phyloP scores from a whole-genome alignment of 2,329 filamentous ascomycete genomes.

The Podosphaera xanthii region DNA sequence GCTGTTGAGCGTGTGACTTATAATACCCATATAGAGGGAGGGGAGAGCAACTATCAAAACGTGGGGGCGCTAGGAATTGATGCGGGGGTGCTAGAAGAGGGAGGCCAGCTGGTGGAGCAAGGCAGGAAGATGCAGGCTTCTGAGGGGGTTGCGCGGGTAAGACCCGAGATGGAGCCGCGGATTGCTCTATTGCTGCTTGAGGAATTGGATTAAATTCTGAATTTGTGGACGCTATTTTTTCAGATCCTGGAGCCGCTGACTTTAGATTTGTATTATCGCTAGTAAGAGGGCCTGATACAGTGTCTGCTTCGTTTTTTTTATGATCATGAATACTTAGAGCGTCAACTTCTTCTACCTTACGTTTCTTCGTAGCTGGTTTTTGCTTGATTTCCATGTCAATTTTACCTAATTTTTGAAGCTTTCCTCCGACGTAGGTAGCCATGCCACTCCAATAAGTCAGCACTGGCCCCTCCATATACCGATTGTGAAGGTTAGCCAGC shows the following conservation, averaged over 20 bases:
- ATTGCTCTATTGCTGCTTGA: background rate
- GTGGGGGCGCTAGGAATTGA: slow-evolving; percentile 4
- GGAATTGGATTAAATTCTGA: background rate
- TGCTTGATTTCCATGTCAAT: slow-evolving; percentile 36
- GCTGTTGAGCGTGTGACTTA: slow-evolving; percentile 2
- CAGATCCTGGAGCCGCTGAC: background rate
- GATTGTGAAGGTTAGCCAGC: slow-evolving; percentile 68
- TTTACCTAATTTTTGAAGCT: slow-evolving; percentile 47
- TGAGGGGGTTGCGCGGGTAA: no score
- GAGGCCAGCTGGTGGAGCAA: slow-evolving; percentile 9
- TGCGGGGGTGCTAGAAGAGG: slow-evolving; percentile 7
- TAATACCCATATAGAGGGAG: slow-evolving; percentile 16
- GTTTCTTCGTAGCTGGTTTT: slow-evolving; percentile 24
- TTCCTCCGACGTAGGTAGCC: slow-evolving; percentile 57
- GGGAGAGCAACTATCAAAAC: slow-evolving; percentile 12
- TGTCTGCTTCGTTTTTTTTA: background rate
- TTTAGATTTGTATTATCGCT: background rate
- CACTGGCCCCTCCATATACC: slow-evolving; percentile 69
- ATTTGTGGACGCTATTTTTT: background rate
- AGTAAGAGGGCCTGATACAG: background rate
- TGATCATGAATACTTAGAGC: background rate
- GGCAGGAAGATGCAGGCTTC: slow-evolving; percentile 6
- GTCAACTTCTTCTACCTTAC: slow-evolving; percentile 29
- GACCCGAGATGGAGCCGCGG: slow-evolving; percentile 1
- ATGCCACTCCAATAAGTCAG: slow-evolving; percentile 88